These are phyloP conservation scores for Eutrema salsugineum DNA, from an alignment of 441 rosid genomes.

Conservation along the genomic window DNA sequence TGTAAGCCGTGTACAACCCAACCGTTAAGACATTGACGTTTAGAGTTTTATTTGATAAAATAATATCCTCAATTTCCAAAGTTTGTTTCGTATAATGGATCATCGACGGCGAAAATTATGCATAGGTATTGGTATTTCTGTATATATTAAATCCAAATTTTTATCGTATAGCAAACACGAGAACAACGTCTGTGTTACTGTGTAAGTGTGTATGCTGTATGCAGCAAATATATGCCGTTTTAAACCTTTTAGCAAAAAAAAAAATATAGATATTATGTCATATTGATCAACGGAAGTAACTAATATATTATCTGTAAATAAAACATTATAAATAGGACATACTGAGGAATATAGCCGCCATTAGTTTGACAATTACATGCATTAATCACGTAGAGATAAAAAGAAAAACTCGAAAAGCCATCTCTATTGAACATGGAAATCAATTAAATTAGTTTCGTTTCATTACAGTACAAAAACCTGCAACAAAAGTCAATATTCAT, in stretches of 20 bases:
- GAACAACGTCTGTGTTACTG: neutral
- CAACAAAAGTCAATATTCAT: slow-evolving; percentile 2
- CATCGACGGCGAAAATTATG: neutral
- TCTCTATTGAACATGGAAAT: slow-evolving; percentile 25
- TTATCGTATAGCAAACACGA: neutral
- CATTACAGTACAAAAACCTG: slow-evolving; percentile 6
- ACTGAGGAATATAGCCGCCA: slow-evolving; percentile 20
- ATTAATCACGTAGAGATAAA: slow-evolving; percentile 9
- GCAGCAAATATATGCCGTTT: neutral
- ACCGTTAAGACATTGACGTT: slow-evolving; percentile 18
- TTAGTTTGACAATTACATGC: slow-evolving; percentile 25
- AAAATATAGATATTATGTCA: too few species aligned
- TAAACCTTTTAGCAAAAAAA: too few species aligned
- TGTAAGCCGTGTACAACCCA: slow-evolving; percentile 9
- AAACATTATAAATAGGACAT: neutral
- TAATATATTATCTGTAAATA: neutral
- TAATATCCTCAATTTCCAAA: neutral
- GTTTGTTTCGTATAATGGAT: neutral
- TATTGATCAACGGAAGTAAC: too few species aligned
- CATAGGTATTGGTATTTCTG: neutral
- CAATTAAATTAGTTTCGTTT: neutral
- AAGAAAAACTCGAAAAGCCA: slow-evolving; percentile 8
- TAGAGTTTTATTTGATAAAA: neutral
- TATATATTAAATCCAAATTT: neutral
- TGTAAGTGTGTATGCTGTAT: neutral